Conservation (phyloP, 2,329 filamentous ascomycete genomes). For the Xylaria sp. region DNA sequence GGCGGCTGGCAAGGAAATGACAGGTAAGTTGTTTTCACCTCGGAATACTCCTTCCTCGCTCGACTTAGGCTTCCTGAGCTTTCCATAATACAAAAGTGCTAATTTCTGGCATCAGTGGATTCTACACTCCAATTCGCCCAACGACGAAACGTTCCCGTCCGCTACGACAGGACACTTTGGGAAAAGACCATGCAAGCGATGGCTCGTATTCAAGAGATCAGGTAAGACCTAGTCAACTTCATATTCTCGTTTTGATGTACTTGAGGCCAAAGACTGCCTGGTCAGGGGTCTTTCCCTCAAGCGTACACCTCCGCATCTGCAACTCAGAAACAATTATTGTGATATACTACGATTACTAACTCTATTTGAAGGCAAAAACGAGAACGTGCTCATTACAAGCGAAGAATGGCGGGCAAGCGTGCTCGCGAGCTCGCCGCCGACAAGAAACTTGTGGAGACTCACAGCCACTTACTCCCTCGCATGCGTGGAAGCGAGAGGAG, state of each 20-base stretch:
- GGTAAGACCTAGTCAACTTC: constrained; percentile 18
- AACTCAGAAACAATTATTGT: neutral
- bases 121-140: constrained; percentile 91
- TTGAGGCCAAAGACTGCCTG: neutral
- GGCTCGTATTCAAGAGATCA: constrained; percentile 65
- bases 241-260: neutral
- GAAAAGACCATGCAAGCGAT: constrained; percentile 90
- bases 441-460: constrained; percentile 88
- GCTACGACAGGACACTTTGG: constrained; percentile 94
- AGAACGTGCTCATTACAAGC: constrained; percentile 93
- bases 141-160: constrained; percentile 91
- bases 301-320: neutral
- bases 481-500: constrained; percentile 72
- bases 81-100: constrained; percentile 13
- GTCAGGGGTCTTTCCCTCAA: neutral
- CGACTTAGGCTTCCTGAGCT: neutral
- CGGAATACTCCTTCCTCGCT: neutral
- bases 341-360: constrained; percentile 20
- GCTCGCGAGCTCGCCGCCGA: constrained; percentile 82
- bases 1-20: constrained; percentile 76
- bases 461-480: constrained; percentile 89
- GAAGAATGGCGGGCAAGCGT: constrained; percentile 90
- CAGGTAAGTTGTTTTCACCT: constrained; percentile 48
- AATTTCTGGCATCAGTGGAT: constrained; percentile 70
- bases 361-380: constrained; percentile 62